These are phyloP conservation scores for Cyclotella kingstonii DNA, from an alignment of 108 stramenopile species.

Conservation along the genomic window DNA sequence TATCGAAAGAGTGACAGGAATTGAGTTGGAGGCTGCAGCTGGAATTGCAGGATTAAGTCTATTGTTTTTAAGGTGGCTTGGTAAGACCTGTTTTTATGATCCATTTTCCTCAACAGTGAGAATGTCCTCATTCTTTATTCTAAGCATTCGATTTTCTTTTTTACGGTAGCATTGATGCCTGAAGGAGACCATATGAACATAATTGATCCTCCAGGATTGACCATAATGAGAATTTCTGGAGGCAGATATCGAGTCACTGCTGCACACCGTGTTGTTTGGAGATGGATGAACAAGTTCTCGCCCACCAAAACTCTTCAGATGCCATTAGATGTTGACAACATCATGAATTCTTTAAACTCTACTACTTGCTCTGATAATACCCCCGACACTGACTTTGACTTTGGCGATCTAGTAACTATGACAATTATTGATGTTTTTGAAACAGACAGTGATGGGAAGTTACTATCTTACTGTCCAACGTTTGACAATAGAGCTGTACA, in stretches of 20 bases:
- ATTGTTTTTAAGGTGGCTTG: slow-evolving; percentile 80
- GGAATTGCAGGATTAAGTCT: slow-evolving; percentile 74
- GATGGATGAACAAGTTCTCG: slow-evolving; percentile 90
- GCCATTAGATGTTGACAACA: neutral
- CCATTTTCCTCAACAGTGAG: neutral
- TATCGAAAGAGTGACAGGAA: slow-evolving; percentile 73
- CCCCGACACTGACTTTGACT: slow-evolving; percentile 52
- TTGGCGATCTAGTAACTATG: slow-evolving; percentile 82
- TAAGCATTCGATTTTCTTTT: neutral
- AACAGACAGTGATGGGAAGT: slow-evolving; percentile 77
- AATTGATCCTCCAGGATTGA: slow-evolving; percentile 85
- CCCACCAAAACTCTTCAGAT: slow-evolving; percentile 16
- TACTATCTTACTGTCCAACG: slow-evolving; percentile 85
- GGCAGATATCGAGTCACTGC: slow-evolving; percentile 87
- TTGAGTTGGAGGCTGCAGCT: slow-evolving; percentile 86
- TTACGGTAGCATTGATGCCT: slow-evolving; percentile 73
- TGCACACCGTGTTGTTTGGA: slow-evolving; percentile 87
- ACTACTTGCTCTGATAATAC: slow-evolving; percentile 6
- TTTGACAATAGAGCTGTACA: slow-evolving; percentile 82
- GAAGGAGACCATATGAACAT: slow-evolving; percentile 86
- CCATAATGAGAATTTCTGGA: slow-evolving; percentile 87
- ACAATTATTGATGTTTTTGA: slow-evolving; percentile 92
- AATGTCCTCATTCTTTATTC: neutral
- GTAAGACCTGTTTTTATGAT: slow-evolving; percentile 17
- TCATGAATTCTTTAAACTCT: neutral